Evolutionary conservation across 169 alveolate genomes (phyloP), one percentile per base, ranked within the genome.

Genomic region (Cryptosporidium baileyi): DNA sequence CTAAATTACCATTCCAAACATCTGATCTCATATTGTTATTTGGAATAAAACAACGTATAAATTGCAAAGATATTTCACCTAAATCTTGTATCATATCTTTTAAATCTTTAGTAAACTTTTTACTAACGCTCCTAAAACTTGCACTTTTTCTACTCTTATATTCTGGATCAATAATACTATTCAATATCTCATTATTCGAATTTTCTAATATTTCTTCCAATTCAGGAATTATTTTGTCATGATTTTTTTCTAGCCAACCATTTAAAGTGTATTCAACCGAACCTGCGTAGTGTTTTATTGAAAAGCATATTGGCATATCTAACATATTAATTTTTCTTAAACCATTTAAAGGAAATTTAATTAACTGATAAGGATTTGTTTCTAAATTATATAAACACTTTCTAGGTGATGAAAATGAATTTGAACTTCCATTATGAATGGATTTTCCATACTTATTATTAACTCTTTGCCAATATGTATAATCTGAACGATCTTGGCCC

Each of bases 221-320:
- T 38, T 89, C 91, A 40, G 89, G 81, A 80, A 89, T 94, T 0
- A 94, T 82, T 60, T 89, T 82, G 88, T 95, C 97, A 60, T 90
- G 90, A 80, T 95, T 94, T 88, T 95, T 95, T 32, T 89, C 93
- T 2, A 93, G 61, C 90, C 95, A 95, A 3, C 91, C 90, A 24
- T 65, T 60, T 13, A 92, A 82, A 30, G 91, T 88, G 89, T 95
- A 95, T 9, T 89, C 89, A 26, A 95, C 94, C 63, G 89, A 90
- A 51, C 96, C 96, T 19, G 97, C 97, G 63, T 92, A 94, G 82
- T 95, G 98, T 19, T 88, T 80, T 17, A 95, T 91, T 44, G 91
- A 80, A 45, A 89, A 89, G 0, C 22, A 7, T 1, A 67, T 19
- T 15, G 41, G 26, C 19, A 32, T n/a, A 19, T 74, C 60, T 9